phyloP scores from a whole-genome alignment of 768 basidiomycete genomes.

The Suillus tomentosus region DNA sequence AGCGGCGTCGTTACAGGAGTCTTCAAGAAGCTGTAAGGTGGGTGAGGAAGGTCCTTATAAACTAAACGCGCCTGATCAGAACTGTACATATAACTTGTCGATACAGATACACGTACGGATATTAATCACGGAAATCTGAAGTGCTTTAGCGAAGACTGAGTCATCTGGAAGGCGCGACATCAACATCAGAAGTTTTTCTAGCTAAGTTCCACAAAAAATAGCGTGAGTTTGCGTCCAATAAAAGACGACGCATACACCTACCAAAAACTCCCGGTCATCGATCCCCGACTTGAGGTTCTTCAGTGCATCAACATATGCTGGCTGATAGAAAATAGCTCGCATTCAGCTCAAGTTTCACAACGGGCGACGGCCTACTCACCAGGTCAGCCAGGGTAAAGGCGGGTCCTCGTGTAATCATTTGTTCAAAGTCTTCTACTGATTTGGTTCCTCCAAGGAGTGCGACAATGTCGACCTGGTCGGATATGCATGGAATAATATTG shows the following conservation, averaged over 20 bases:
- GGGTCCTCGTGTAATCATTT: slow-evolving; percentile 30
- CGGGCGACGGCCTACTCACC: slow-evolving; percentile 22
- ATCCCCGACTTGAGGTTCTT: slow-evolving; percentile 42
- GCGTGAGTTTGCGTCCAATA: slow-evolving; percentile 1
- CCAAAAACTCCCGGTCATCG: slow-evolving; percentile 65
- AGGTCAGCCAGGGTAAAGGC: slow-evolving; percentile 29
- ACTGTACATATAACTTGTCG: neutral
- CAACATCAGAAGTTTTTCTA: slow-evolving; percentile 60
- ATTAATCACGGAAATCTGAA: slow-evolving; percentile 54
- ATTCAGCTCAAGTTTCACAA: slow-evolving; percentile 2
- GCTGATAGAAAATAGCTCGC: slow-evolving; percentile 32
- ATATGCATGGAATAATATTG: neutral
- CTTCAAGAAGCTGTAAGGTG: slow-evolving; percentile 42
- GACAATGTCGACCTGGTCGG: neutral
- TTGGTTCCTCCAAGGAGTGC: slow-evolving; percentile 11
- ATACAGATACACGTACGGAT: slow-evolving; percentile 50
- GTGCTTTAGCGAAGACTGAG: slow-evolving; percentile 30
- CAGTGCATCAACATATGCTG: slow-evolving; percentile 51
- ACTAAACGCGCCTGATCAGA: slow-evolving; percentile 41
- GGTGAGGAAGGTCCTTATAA: slow-evolving; percentile 81
- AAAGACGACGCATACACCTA: slow-evolving; percentile 29
- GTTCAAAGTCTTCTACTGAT: slow-evolving; percentile 30
- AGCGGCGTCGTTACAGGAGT: neutral
- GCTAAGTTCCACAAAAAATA: slow-evolving; percentile 39
- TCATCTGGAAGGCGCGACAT: slow-evolving; percentile 55